These are phyloP conservation scores for Paraglomus brasilianum DNA, from an alignment of 192 early-diverging fungal species.

Conservation along the genomic window DNA sequence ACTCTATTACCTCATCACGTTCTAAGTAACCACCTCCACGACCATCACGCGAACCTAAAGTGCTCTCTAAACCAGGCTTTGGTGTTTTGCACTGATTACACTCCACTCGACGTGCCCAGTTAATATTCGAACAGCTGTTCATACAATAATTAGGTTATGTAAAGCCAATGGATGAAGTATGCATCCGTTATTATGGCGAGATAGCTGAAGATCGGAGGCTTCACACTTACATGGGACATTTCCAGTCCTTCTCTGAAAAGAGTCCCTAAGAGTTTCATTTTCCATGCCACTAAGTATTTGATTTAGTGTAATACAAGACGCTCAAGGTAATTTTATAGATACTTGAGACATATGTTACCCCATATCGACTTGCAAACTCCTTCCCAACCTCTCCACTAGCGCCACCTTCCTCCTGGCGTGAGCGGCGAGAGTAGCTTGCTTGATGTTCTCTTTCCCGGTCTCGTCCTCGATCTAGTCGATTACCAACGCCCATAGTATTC, in stretches of 20 bases:
- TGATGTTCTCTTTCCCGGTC: not conserved
- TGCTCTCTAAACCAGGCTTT: slow-evolving; percentile 32
- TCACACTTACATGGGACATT: slow-evolving; percentile 31
- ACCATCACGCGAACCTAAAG: slow-evolving; percentile 32
- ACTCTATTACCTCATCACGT: slow-evolving; percentile 37
- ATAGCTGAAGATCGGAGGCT: no score
- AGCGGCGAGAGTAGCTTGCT: not conserved
- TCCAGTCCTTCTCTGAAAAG: slow-evolving; percentile 38
- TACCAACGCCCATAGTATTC: slow-evolving; percentile 18
- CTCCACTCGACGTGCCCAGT: slow-evolving; percentile 35
- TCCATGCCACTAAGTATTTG: not conserved
- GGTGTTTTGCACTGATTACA: slow-evolving; percentile 38
- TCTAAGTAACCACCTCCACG: slow-evolving; percentile 40
- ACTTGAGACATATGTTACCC: slow-evolving; percentile 19
- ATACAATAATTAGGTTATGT: no score
- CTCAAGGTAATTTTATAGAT: not conserved
- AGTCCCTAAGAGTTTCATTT: slow-evolving; percentile 23
- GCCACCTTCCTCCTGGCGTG: slow-evolving; percentile 6
- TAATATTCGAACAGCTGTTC: slow-evolving; percentile 38
- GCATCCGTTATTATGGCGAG: no score
- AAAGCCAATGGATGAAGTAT: no score
- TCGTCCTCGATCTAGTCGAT: slow-evolving; percentile 7
- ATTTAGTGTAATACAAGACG: not conserved
- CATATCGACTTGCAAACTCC: slow-evolving; percentile 31
- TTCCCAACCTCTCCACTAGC: slow-evolving; percentile 20